Evolutionary conservation across 768 basidiomycete species (phyloP), one percentile per base, ranked within the genome.

Genomic region (Termitomyces sp.): DNA sequence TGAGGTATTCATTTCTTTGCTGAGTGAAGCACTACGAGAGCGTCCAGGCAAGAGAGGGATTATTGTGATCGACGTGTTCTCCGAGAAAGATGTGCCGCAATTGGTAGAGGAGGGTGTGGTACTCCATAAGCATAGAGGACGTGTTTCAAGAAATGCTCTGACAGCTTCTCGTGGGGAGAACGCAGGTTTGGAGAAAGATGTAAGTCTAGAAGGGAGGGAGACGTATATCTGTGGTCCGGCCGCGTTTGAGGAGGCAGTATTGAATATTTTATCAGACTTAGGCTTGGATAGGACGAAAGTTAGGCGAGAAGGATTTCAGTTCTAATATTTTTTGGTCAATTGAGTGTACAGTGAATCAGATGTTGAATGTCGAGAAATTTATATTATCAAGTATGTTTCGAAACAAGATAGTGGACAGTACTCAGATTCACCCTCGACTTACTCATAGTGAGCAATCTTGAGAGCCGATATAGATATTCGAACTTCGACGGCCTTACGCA

Each of bases 171-270:
- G 14, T 50, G 44, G 61, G 48, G 43, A n/a, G 28, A 51, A 65
- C 53, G 59, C 8, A 28, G 22, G 14, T 30, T n/a, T 9, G 22
- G 11, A 44, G 14, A 13, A 20, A 41, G 66, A 62, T 1, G 9
- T 68, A 7, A 20, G 40, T 41, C 13, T 52, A 5, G 41, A 40
- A 24, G 68, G 63, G 13, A 67, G 70, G 45, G 66, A 72, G n/a
- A 64, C 70, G 1, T 85, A 75, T 59, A 46, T 85, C 13, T 85
- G 84, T 65, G 83, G 84, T 3, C 78, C 83, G 1, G 70, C 67
- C 24, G 64, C 62, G 3, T 84, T 81, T 53, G 81, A 83, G 64
- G 64, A 70, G 46, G 64, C 65, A 28, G 70, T 76, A 1, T 48
- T 76, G n/a, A 62, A 60, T 5, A 65, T 66, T 1, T 60, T 84